Base-by-base conservation (phyloP, 305 asterid species). In the Nicotiana rustica region DNA sequence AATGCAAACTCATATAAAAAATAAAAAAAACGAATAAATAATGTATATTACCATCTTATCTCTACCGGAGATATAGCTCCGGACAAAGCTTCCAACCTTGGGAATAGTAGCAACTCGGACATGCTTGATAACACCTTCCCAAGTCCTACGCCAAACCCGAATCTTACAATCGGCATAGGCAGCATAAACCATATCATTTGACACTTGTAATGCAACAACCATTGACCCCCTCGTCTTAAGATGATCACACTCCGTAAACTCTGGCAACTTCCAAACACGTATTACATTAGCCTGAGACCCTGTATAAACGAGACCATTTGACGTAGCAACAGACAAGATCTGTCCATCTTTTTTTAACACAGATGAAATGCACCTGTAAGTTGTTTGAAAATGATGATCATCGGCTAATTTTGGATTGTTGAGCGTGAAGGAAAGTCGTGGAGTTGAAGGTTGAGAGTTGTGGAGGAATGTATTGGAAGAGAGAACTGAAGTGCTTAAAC, bases 321-420 rank as follows among this genome's bases (percentile, higher is more conserved):
- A 90, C 29, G 92, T 84, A 3, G 97, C 96, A 56, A 91, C 36
- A 82, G 92, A 91, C 77, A 94, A 87, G 70, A 95, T 88, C 88
- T 94, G 97, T 6, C 99, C 99, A 85, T 95, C 99, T 25, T 94
- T 95, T 85, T 95, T 95, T 0, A 95, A 92, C 47, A 95, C 97
- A 49, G 99, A 95, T 38, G 98, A 89, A 31, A 95, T 68, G 90
- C 99, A 94, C 67, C 95, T 87, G 89, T 91, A 90, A 33, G 89
- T 84, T 68, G 90, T 84, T 85, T 86, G 80, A 21, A 38, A 82
- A 13, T 9, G 55, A 19, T 55, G 31, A 75, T 76, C 66, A 0
- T 69, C 29, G 21, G 55, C 66, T 25, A 52, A 80, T 66, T 87
- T 70, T 13, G 90, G 13, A 64, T 89, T 44, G 29, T 81, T 81